Conservation (phyloP, 1,284 basidiomycete species). For the Moesziomyces antarcticus region DNA sequence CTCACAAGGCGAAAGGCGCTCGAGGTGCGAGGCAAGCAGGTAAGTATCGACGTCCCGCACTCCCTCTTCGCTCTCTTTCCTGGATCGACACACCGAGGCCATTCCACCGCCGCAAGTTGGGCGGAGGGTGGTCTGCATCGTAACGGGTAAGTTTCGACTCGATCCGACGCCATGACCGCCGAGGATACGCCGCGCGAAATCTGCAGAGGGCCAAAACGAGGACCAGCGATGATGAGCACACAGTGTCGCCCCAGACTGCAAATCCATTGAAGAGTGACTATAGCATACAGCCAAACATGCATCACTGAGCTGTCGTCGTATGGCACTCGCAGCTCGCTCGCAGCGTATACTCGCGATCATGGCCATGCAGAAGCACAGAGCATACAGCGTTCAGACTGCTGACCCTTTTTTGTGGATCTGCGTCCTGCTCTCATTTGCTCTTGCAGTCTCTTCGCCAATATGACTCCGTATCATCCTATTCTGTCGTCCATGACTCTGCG, state of each 20-base stretch:
- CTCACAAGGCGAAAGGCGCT: background rate
- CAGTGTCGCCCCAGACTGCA: conserved; percentile 60
- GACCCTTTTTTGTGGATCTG: background rate
- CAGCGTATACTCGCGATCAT: too few species aligned
- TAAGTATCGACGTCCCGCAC: conserved; percentile 10
- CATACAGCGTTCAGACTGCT: conserved; percentile 1
- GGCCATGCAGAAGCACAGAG: background rate
- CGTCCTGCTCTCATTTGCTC: too few species aligned
- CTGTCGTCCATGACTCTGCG: too few species aligned
- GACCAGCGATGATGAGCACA: conserved; percentile 50
- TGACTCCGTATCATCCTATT: background rate
- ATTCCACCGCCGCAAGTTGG: too few species aligned
- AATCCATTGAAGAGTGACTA: conserved; percentile 54
- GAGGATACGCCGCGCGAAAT: background rate
- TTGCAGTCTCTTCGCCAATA: too few species aligned
- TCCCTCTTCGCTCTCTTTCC: too few species aligned
- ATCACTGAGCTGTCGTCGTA: conserved; percentile 51
- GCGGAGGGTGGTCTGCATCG: too few species aligned
- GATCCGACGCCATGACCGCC: background rate
- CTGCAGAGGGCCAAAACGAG: conserved; percentile 6
- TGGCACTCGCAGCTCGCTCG: background rate
- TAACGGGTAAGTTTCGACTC: background rate
- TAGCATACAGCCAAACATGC: conserved; percentile 57
- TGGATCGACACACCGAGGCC: too few species aligned
- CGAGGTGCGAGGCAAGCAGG: too few species aligned